A percentile compares a stretch with the other conserved stretches of the same genome.
phyloP scores from a whole-genome alignment of 2,329 filamentous ascomycete genomes.

The Diplodia corticola region DNA sequence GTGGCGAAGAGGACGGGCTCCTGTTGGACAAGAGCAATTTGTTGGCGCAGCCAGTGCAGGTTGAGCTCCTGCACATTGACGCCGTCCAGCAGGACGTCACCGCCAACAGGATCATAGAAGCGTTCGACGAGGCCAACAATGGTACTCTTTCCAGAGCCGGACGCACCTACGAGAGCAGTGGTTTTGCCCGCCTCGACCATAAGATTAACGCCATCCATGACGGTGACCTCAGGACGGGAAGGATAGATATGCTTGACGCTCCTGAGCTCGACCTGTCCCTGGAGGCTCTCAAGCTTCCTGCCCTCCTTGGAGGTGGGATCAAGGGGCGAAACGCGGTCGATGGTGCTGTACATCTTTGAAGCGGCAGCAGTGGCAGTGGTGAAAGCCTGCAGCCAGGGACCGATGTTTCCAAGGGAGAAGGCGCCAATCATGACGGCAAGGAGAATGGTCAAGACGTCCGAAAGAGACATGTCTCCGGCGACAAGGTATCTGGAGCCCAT shows the following conservation, averaged over 20 bases:
- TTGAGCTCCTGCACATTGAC: constrained; percentile 77
- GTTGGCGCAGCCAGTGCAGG: constrained; percentile 81
- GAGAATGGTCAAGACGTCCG: constrained; percentile 77
- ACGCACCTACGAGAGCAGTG: constrained; percentile 86
- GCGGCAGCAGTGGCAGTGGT: constrained; percentile 56
- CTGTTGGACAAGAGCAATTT: constrained; percentile 85
- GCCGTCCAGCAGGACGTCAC: constrained; percentile 76
- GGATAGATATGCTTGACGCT: constrained; percentile 89
- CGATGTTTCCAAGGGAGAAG: constrained; percentile 69
- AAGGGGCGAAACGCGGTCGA: constrained; percentile 82
- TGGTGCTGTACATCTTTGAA: constrained; percentile 89
- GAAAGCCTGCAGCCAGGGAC: constrained; percentile 27
- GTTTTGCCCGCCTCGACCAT: constrained; percentile 81
- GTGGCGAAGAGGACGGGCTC: constrained; percentile 85
- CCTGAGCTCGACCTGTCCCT: constrained; percentile 74
- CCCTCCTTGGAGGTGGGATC: constrained; percentile 70
- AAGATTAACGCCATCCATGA: constrained; percentile 80
- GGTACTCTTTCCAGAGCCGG: constrained; percentile 87
- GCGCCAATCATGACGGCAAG: constrained; percentile 92
- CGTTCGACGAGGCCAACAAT: constrained; percentile 87
- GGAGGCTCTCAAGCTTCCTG: constrained; percentile 65
- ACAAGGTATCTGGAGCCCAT: constrained; percentile 28
- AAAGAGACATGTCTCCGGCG: constrained; percentile 59
- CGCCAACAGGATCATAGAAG: constrained; percentile 84
- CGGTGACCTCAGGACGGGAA: constrained; percentile 80